Evolutionary conservation across 768 basidiomycete species (phyloP).

Genomic region (Tulasnella sp.): DNA sequence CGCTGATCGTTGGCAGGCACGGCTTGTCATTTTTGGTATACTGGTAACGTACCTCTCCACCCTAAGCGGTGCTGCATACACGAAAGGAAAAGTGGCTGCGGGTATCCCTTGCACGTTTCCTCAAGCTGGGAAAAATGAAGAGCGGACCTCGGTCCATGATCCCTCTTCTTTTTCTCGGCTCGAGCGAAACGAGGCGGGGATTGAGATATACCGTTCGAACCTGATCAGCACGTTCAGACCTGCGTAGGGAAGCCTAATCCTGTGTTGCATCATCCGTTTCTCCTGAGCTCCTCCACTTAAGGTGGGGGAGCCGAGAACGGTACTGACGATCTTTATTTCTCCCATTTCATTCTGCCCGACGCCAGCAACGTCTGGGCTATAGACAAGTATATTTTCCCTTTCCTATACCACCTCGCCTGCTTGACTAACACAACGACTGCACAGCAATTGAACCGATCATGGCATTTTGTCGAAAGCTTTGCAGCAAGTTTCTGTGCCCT

Average conservation of each 20-base stretch:
- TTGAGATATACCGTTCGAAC: slow-evolving; percentile 99
- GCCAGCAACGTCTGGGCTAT: slow-evolving; percentile 69
- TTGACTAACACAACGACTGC: neutral
- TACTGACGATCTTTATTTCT: slow-evolving; percentile 39
- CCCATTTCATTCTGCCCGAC: slow-evolving; percentile 11
- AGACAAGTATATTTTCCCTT: slow-evolving; percentile 43
- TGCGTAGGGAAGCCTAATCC: slow-evolving; percentile 86
- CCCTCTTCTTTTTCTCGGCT: slow-evolving; percentile 13
- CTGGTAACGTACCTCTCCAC: slow-evolving; percentile 57
- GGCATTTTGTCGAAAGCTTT: slow-evolving; percentile 76
- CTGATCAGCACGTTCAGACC: slow-evolving; percentile 90
- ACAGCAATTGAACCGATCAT: slow-evolving; percentile 77
- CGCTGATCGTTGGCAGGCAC: slow-evolving; percentile 18
- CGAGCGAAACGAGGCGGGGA: slow-evolving; percentile 34
- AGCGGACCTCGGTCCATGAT: slow-evolving; percentile 19
- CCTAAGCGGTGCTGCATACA: slow-evolving; percentile 27
- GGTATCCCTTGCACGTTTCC: slow-evolving; percentile 48
- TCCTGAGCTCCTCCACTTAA: slow-evolving; percentile 26
- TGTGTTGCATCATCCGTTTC: slow-evolving; percentile 39
- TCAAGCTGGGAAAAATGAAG: slow-evolving; percentile 9
- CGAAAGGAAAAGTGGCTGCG: slow-evolving; percentile 70
- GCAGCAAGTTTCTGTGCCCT: slow-evolving; percentile 81
- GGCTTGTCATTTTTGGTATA: slow-evolving; percentile 26
- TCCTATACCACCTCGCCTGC: slow-evolving; percentile 11
- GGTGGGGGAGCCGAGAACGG: slow-evolving; percentile 15